These are phyloP conservation scores for Cryptococcus depauperatus DNA, from an alignment of 1,284 basidiomycete genomes.

Conservation along the genomic window DNA sequence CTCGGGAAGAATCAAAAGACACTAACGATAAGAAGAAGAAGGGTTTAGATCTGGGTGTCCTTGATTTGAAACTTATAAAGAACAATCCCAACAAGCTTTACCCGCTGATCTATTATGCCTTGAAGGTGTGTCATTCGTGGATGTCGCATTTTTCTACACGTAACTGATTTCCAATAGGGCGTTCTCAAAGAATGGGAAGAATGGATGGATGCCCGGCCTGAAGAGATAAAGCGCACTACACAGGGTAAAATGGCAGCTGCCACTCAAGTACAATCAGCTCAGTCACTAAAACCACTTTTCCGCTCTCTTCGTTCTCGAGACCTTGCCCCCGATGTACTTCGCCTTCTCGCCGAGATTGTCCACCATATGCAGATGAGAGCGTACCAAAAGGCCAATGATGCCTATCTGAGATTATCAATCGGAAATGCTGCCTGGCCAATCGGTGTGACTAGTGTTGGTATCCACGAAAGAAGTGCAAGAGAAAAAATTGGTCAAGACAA, in stretches of 20 bases:
- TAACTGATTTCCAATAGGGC: slow-evolving; percentile 45
- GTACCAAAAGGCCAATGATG: slow-evolving; percentile 92
- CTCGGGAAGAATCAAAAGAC: slow-evolving; percentile 10
- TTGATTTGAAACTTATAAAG: slow-evolving; percentile 77
- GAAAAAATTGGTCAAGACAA: slow-evolving; percentile 96
- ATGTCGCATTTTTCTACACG: background rate
- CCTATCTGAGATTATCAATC: slow-evolving; percentile 91
- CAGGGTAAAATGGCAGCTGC: slow-evolving; percentile 92
- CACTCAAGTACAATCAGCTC: slow-evolving; percentile 88
- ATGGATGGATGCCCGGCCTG: slow-evolving; percentile 80
- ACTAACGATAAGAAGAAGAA: slow-evolving; percentile 36
- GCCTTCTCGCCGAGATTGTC: slow-evolving; percentile 87
- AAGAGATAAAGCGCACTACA: slow-evolving; percentile 66
- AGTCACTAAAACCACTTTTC: slow-evolving; percentile 95
- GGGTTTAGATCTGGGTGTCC: slow-evolving; percentile 51
- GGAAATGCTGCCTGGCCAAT: slow-evolving; percentile 99
- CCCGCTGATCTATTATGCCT: slow-evolving; percentile 91
- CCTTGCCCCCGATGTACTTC: slow-evolving; percentile 75
- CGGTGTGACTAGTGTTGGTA: slow-evolving; percentile 98
- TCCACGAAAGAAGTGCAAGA: slow-evolving; percentile 92
- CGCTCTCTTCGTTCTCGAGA: slow-evolving; percentile 73
- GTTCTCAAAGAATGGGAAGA: slow-evolving; percentile 93
- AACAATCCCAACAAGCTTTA: slow-evolving; percentile 93
- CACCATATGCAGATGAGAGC: slow-evolving; percentile 91
- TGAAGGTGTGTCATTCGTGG: slow-evolving; percentile 53